These are phyloP conservation scores for Magnolia sinica DNA, from an alignment of 164 flowering plant genomes.

Conservation along the genomic window DNA sequence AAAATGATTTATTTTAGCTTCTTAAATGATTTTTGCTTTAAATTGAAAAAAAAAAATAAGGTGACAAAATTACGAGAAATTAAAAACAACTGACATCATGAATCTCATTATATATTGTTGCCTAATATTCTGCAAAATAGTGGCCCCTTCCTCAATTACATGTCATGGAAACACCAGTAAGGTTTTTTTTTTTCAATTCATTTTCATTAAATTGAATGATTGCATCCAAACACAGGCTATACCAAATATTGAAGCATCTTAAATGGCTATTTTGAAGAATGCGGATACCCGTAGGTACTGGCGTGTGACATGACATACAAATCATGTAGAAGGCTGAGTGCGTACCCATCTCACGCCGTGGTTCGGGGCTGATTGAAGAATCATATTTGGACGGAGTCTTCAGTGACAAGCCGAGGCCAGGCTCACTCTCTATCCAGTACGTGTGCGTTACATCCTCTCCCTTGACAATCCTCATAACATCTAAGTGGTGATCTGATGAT, in stretches of 20 bases:
- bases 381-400: conserved; percentile 23
- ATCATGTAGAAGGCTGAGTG: not conserved
- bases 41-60: too few species aligned
- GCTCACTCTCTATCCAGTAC: conserved; percentile 32
- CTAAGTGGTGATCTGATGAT: conserved; percentile 28
- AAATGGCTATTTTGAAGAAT: not conserved
- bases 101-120: too few species aligned
- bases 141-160: too few species aligned
- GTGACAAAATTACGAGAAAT: too few species aligned
- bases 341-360: conserved; percentile 23
- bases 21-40: too few species aligned
- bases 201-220: not conserved
- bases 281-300: not conserved
- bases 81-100: too few species aligned
- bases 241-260: not conserved
- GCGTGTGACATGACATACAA: too few species aligned
- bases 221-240: not conserved
- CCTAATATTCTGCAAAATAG: too few species aligned
- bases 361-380: conserved; percentile 11
- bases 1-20: too few species aligned
- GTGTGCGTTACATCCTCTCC: conserved; percentile 17
- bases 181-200: too few species aligned
- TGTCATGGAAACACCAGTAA: too few species aligned
- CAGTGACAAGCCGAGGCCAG: conserved; percentile 26
- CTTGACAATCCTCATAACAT: conserved; percentile 27